A percentile compares a stretch with the other conserved stretches of the same genome.
These are phyloP conservation scores for Fusarium sambucinum DNA, from an alignment of 2,329 filamentous ascomycete species.

Conservation along the genomic window DNA sequence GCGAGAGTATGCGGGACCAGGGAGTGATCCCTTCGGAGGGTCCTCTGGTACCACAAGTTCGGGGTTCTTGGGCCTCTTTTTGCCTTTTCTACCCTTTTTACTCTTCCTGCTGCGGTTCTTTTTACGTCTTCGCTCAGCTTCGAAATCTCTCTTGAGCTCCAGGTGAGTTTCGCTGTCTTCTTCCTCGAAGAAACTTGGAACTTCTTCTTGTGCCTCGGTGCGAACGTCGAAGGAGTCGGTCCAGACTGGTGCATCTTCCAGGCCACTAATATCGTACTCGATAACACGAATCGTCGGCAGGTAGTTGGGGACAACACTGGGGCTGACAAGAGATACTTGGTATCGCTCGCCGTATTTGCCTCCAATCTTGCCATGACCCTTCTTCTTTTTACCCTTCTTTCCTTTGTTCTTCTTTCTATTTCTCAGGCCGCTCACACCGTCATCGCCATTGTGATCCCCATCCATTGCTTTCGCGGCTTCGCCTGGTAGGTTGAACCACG, in stretches of 20 bases:
- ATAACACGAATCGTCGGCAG: conserved; percentile 91
- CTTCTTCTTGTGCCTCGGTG: conserved; percentile 12
- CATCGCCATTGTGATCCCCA: conserved; percentile 31
- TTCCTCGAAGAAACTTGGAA: conserved; percentile 44
- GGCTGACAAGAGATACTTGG: conserved; percentile 81
- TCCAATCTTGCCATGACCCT: conserved; percentile 70
- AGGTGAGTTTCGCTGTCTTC: conserved; percentile 41
- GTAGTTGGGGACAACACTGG: conserved; percentile 93
- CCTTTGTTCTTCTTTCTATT: conserved; percentile 43
- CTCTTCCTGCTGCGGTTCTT: conserved; percentile 50
- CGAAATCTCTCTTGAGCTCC: conserved; percentile 49
- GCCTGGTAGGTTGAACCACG: conserved; percentile 82
- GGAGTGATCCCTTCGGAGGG: conserved; percentile 77
- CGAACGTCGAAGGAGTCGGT: conserved; percentile 49
- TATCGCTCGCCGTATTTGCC: conserved; percentile 88
- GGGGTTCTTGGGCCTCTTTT: conserved; percentile 67
- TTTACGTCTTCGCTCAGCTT: conserved; percentile 52
- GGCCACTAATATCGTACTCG: conserved; percentile 89
- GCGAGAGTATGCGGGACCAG: conserved; percentile 90
- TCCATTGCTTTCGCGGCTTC: conserved; percentile 51
- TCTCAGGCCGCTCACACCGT: conserved; percentile 34
- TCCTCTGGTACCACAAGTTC: conserved; percentile 75
- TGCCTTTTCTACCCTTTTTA: conserved; percentile 54
- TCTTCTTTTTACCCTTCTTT: conserved; percentile 63
- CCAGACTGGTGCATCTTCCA: conserved; percentile 70